These are phyloP conservation scores for Triangularia setosa DNA, from an alignment of 2,329 filamentous ascomycete species.

Conservation along the genomic window DNA sequence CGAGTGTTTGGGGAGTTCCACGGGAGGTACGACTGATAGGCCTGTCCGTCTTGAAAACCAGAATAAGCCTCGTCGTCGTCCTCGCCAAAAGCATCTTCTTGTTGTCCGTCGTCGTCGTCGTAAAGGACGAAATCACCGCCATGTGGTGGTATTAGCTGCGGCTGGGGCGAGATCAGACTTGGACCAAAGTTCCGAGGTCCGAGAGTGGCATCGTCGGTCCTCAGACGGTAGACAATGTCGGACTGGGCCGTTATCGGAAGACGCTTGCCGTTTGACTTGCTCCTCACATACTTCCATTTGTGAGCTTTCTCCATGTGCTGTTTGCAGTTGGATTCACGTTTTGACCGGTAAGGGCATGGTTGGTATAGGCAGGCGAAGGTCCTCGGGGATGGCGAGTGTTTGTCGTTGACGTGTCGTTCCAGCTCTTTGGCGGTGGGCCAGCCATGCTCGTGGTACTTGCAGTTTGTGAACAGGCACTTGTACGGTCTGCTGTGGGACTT, in stretches of 20 bases:
- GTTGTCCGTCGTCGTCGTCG: slow-evolving; percentile 9
- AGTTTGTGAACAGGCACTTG: slow-evolving; percentile 64
- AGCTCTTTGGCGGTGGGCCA: slow-evolving; percentile 79
- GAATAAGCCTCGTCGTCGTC: slow-evolving; percentile 17
- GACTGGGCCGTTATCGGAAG: slow-evolving; percentile 25
- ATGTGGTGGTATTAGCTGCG: neutral
- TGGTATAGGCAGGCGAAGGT: slow-evolving; percentile 63
- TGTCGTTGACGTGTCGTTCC: slow-evolving; percentile 73
- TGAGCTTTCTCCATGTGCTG: slow-evolving; percentile 85
- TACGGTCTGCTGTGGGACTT: slow-evolving; percentile 74
- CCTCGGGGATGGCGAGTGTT: slow-evolving; percentile 62
- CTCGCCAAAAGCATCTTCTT: slow-evolving; percentile 17
- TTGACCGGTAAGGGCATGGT: slow-evolving; percentile 66
- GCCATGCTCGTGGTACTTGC: slow-evolving; percentile 66
- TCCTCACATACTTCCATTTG: slow-evolving; percentile 66
- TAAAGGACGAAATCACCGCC: slow-evolving; percentile 28
- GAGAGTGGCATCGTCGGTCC: neutral
- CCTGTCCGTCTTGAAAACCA: slow-evolving; percentile 8
- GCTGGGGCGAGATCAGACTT: slow-evolving; percentile 3
- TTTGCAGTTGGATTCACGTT: slow-evolving; percentile 78
- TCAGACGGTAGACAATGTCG: slow-evolving; percentile 2
- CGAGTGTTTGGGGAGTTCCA: slow-evolving; percentile 28
- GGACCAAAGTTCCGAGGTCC: neutral
- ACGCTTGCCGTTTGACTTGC: slow-evolving; percentile 64
- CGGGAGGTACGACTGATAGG: slow-evolving; percentile 21